Evolutionary conservation across 163 green algal species (phyloP).

Genomic region (Coccomyxa subellipsoidea): DNA sequence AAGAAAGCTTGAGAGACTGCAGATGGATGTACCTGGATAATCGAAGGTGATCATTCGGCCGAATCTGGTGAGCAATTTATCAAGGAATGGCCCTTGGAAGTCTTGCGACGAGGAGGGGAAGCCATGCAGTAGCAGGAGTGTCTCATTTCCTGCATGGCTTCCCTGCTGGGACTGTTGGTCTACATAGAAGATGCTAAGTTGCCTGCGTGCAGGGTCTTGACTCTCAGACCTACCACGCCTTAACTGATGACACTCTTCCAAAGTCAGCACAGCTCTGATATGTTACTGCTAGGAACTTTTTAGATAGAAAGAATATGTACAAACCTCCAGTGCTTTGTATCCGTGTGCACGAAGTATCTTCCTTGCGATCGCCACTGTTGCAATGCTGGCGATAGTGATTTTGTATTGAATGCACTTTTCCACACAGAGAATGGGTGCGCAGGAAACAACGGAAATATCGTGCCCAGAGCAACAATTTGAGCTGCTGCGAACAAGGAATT

Average conservation of each 20-base stretch:
- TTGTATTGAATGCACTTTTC: neutral
- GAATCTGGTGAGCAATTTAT: neutral
- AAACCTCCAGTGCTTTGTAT: neutral
- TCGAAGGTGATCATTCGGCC: neutral
- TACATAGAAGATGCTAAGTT: neutral
- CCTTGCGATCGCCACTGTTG: neutral
- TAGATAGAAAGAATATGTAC: neutral
- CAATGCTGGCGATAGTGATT: neutral
- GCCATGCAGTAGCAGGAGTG: constrained; percentile 17
- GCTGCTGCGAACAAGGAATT: neutral
- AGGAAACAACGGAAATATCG: neutral
- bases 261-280: neutral
- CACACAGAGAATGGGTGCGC: neutral
- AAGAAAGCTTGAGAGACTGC: neutral
- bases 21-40: neutral
- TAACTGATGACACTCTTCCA: no score
- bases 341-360: neutral
- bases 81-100: constrained; percentile 9
- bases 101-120: constrained; percentile 13
- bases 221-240: no score
- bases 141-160: neutral
- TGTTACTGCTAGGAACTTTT: neutral
- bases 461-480: constrained; percentile 1
- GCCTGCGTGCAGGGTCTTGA: neutral
- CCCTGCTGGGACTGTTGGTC: neutral